Base-by-base conservation (phyloP, 257 asterid species). In the Rehmannia glutinosa region DNA sequence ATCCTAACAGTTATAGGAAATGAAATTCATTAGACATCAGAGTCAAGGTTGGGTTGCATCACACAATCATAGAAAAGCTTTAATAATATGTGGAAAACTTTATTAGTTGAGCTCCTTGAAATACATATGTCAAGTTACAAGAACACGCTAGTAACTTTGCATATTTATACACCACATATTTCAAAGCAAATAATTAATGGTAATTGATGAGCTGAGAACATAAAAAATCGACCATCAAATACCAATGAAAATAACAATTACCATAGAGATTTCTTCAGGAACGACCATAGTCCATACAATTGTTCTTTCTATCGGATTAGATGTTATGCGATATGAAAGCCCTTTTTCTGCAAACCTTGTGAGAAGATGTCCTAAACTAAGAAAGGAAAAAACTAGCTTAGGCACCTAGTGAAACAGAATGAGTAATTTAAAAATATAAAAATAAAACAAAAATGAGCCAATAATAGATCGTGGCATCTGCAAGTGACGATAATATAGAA, bases 301-400 rank as follows among this genome's bases (percentile, higher is more conserved):
- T 64, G 96, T 80, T 70, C 85, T 84, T 75, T 81, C 92, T 16
- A 90, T 59, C 19, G 96, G 92, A 71, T 93, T 93, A 36, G 99
- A 81, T 13, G 82, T 81, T 75, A 90, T 67, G 21, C 82, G 97
- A 75, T 76, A 88, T 70, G 95, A 77, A 72, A 93, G 78, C 51
- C 89, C 89, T 70, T 85, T 93, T 55, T 90, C 99, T 6, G 87
- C 85, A 77, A 90, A 82, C 83, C 96, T 85, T 52, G 95, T 81
- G 53, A 93, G 91, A 72, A 93, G 76, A 76, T 83, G 85, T 75
- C 99, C 99, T 90, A 64, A 73, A 75, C 80, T 75, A 75, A 50
- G 77, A 75, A 52, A 80, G 73, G 38, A 65, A 73, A 32, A 17
- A 30, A 54, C 69, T 41, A 71, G 62, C 71, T 74, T 47, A 84